These are phyloP conservation scores for Geotrichum histeridarum DNA, from an alignment of 1,139 yeast genomes.

Conservation along the genomic window DNA sequence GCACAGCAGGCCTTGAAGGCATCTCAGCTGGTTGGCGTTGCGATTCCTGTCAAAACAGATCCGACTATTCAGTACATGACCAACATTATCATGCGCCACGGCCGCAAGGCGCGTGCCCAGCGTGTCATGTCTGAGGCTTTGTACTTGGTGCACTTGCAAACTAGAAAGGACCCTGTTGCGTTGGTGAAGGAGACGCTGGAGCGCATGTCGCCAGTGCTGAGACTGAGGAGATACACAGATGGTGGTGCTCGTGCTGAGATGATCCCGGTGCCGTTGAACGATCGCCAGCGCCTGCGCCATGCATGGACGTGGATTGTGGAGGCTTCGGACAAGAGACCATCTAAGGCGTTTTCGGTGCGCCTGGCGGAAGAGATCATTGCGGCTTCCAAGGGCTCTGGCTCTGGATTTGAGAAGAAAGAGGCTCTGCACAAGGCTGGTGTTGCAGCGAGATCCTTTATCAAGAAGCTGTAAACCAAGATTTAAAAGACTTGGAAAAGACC, in stretches of 20 bases:
- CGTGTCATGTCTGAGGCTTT: conserved; percentile 70
- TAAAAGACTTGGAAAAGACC: no score
- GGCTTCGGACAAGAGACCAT: conserved; percentile 71
- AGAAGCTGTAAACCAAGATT: conserved; percentile 24
- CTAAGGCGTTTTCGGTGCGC: conserved; percentile 79
- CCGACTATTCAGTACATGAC: conserved; percentile 71
- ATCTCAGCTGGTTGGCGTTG: conserved; percentile 46
- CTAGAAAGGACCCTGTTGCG: conserved; percentile 71
- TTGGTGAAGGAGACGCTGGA: conserved; percentile 72
- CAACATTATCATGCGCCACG: conserved; percentile 88
- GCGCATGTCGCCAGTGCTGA: conserved; percentile 78
- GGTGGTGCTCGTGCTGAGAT: conserved; percentile 78
- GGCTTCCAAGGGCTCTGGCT: conserved; percentile 71
- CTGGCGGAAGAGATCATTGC: conserved; percentile 82
- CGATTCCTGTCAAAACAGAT: conserved; percentile 61
- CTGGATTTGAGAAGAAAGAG: conserved; percentile 79
- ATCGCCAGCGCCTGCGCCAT: conserved; percentile 76
- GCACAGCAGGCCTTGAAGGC: conserved; percentile 56
- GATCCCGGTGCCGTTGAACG: conserved; percentile 77
- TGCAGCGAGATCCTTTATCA: conserved; percentile 38
- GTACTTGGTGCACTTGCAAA: conserved; percentile 68
- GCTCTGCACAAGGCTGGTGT: conserved; percentile 83
- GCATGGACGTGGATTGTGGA: conserved; percentile 91
- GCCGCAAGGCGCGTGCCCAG: conserved; percentile 79
- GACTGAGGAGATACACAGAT: conserved; percentile 70